These are phyloP conservation scores for Chlamydomonas sphaeroides DNA, from an alignment of 139 green algal species.

Conservation along the genomic window DNA sequence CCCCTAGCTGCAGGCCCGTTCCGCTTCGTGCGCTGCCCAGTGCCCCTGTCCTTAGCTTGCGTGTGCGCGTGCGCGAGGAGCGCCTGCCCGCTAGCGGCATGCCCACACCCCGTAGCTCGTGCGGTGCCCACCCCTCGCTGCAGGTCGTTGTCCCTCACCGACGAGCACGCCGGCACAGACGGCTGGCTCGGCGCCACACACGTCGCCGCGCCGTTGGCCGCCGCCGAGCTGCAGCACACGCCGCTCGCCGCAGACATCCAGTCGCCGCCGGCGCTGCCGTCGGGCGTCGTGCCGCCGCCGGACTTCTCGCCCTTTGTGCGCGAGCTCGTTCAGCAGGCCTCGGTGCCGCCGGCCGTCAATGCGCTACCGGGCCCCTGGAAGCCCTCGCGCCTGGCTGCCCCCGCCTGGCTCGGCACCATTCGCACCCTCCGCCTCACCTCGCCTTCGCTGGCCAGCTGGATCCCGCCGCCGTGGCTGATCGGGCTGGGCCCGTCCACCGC, in stretches of 20 bases:
- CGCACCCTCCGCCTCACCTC: not conserved
- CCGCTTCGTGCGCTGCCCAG: no score
- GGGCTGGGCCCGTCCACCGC: not conserved
- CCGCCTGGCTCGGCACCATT: not conserved
- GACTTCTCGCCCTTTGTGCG: no score
- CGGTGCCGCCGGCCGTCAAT: no score
- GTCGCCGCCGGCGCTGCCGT: no score
- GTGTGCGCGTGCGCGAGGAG: no score
- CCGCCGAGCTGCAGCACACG: not conserved
- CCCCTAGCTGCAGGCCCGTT: no score
- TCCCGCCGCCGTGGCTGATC: conserved; percentile 4
- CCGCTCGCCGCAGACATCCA: no score
- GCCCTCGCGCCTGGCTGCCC: not conserved
- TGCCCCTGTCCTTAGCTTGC: no score
- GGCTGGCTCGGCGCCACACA: conserved; percentile 14
- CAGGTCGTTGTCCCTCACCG: conserved; percentile 2
- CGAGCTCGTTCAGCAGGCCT: no score
- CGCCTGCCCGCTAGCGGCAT: no score
- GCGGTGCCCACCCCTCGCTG: not conserved
- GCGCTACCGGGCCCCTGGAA: not conserved
- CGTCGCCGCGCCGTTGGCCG: not conserved
- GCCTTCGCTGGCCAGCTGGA: not conserved
- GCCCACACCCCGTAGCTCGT: no score
- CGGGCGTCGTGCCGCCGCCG: no score
- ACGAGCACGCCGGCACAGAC: not conserved